Evolutionary conservation across 202 grass and related monocot species (phyloP).

Genomic region (Bolboschoenoplectus hybrid): DNA sequence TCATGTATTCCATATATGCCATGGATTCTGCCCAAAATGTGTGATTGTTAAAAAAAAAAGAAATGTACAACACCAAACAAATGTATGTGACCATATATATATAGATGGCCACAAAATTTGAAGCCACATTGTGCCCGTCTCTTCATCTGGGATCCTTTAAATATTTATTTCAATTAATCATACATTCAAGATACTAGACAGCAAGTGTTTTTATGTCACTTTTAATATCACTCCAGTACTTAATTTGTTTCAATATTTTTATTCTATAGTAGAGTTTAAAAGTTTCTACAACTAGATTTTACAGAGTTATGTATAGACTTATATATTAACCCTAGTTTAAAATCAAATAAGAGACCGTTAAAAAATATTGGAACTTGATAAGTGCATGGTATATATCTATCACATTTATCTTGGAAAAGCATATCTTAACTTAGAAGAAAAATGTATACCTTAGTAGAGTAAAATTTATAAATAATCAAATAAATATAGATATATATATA

Average conservation of each 20-base stretch:
- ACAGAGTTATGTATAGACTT: too few species aligned
- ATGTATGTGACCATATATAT: not conserved
- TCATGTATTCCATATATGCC: not conserved
- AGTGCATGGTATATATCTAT: not conserved
- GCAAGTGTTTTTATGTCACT: not conserved
- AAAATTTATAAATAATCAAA: not conserved
- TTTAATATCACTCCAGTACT: not conserved
- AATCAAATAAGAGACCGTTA: too few species aligned
- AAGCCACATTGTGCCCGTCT: not conserved
- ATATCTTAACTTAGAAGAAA: not conserved
- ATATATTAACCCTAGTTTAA: too few species aligned
- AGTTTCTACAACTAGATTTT: not conserved
- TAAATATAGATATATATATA: not conserved
- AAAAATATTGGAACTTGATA: too few species aligned
- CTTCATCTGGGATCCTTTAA: not conserved
- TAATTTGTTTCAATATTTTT: not conserved
- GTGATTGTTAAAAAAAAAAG: constrained; percentile 7
- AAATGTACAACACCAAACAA: not conserved
- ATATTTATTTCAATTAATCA: constrained; percentile 11
- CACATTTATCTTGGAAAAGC: not conserved
- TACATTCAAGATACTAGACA: not conserved
- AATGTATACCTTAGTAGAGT: not conserved
- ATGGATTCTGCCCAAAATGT: not conserved
- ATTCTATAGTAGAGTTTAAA: not conserved
- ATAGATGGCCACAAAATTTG: constrained; percentile 1